Evolutionary conservation across 805 yeast genomes (phyloP).

Genomic region (Kuraishia hungarica): DNA sequence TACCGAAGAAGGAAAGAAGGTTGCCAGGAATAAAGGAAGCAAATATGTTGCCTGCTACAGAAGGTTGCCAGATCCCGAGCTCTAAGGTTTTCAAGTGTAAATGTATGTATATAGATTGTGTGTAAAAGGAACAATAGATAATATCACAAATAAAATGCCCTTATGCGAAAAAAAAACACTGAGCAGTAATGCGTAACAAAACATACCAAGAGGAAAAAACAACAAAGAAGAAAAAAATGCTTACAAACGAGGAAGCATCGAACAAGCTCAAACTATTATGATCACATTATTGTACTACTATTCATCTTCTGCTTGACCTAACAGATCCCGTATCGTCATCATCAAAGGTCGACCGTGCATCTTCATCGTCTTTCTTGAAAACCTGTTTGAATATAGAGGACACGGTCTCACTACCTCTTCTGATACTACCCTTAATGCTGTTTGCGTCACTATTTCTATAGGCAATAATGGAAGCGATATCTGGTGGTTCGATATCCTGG

Average conservation of each 20-base stretch:
- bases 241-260: not conserved
- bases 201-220: not conserved
- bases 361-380: constrained; percentile 11
- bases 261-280: not conserved
- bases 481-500: constrained; percentile 27
- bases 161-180: not conserved
- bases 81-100: constrained; percentile 4
- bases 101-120: not conserved
- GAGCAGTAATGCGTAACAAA: not conserved
- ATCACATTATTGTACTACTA: not conserved
- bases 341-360: constrained; percentile 5
- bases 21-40: constrained; percentile 78
- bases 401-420: constrained; percentile 35
- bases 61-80: constrained; percentile 55
- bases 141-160: not conserved
- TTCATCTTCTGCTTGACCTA: not conserved
- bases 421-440: constrained; percentile 27
- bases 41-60: constrained; percentile 85
- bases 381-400: constrained; percentile 25
- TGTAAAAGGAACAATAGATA: not conserved
- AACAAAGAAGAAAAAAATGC: not conserved
- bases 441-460: constrained; percentile 24
- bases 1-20: constrained; percentile 99
- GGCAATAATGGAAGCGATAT: constrained; percentile 22
- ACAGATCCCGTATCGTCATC: not conserved